Conservation (phyloP, 1,284 basidiomycete genomes). For the Tilletia caries region DNA sequence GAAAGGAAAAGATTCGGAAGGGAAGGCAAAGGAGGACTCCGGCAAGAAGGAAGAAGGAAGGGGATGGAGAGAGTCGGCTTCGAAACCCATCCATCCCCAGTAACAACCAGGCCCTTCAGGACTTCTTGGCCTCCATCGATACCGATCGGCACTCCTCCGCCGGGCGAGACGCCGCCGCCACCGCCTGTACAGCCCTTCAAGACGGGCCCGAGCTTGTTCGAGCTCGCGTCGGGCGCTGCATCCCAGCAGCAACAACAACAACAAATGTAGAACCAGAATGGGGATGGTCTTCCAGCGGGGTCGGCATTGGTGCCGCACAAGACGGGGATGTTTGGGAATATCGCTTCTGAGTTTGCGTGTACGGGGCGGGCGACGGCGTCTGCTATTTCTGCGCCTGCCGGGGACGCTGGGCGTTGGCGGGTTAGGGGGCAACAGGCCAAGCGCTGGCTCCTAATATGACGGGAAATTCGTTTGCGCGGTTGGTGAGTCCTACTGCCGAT, state of each 20-base stretch:
- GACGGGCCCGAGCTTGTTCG: constrained; percentile 20
- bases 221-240: too few species aligned
- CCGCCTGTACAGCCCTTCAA: constrained; percentile 27
- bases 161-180: constrained; percentile 57
- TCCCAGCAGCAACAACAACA: too few species aligned
- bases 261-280: too few species aligned
- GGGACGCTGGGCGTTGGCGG: not conserved
- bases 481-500: not conserved
- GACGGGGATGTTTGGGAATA: constrained; percentile 52
- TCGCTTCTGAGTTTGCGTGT: constrained; percentile 54
- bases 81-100: constrained; percentile 32
- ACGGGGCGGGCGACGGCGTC: constrained; percentile 14
- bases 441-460: constrained; percentile 27
- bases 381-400: not conserved
- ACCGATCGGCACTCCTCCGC: constrained; percentile 71
- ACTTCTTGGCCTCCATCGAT: constrained; percentile 91
- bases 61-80: constrained; percentile 25
- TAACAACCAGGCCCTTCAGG: constrained; percentile 62
- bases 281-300: too few species aligned
- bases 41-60: constrained; percentile 12
- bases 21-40: constrained; percentile 9
- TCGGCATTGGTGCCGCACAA: constrained; percentile 46
- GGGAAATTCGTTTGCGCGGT: constrained; percentile 35
- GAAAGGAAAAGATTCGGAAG: constrained; percentile 27
- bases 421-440: not conserved